These are phyloP conservation scores for Talaromyces sp. DNA, from an alignment of 2,329 filamentous ascomycete genomes.

Conservation along the genomic window DNA sequence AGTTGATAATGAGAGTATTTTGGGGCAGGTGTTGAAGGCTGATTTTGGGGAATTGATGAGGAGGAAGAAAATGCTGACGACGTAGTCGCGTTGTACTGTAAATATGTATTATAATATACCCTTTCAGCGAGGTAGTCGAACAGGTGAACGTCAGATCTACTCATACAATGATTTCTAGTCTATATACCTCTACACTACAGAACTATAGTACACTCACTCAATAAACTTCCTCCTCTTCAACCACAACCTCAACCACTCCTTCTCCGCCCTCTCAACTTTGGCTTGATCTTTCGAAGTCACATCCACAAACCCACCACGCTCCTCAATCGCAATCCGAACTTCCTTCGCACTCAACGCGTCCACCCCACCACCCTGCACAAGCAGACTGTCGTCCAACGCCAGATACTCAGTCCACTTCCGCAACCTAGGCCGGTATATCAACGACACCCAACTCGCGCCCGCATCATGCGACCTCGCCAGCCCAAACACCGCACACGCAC, in stretches of 20 bases:
- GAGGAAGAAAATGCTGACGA: conserved; percentile 17
- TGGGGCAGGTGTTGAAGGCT: conserved; percentile 26
- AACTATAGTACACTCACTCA: conserved; percentile 1
- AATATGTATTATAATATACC: conserved; percentile 9
- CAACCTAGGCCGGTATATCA: conserved; percentile 54
- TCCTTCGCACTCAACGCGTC: conserved; percentile 59
- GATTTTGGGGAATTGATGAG: conserved; percentile 31
- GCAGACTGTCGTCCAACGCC: conserved; percentile 65
- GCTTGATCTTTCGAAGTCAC: conserved; percentile 2
- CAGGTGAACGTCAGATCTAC: not conserved
- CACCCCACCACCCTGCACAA: conserved; percentile 61
- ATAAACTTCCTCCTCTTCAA: conserved; percentile 22
- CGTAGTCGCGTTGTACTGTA: not conserved
- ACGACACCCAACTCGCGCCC: conserved; percentile 38
- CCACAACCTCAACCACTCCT: conserved; percentile 38
- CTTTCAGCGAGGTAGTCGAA: not conserved
- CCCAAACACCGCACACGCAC: conserved; percentile 35
- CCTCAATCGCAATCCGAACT: conserved; percentile 65
- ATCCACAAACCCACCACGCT: conserved; percentile 53
- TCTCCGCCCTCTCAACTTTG: conserved; percentile 29
- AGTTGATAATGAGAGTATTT: conserved; percentile 21
- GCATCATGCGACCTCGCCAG: conserved; percentile 36
- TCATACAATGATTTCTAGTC: not conserved
- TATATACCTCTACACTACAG: conserved; percentile 1
- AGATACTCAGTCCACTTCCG: conserved; percentile 59